Conservation (phyloP, 1,284 basidiomycete genomes). For the Tausonia pullulans region DNA sequence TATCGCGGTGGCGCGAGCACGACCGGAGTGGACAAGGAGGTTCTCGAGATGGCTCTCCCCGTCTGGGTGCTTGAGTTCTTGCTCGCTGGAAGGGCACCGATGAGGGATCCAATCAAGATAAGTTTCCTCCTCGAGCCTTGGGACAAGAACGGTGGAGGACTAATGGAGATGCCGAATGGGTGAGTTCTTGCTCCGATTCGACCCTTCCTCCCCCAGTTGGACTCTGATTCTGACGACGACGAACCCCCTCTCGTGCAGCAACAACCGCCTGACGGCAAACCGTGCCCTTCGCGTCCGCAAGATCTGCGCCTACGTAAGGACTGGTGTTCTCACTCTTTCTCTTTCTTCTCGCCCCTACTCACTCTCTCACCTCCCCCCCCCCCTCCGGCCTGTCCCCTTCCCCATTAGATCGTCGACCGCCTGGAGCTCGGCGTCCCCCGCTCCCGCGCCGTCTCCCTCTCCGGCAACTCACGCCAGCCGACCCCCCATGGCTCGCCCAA, state of each 20-base stretch:
- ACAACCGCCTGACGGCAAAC: constrained; percentile 78
- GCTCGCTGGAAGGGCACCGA: constrained; percentile 38
- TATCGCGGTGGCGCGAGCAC: constrained; percentile 62
- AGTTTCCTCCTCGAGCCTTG: constrained; percentile 81
- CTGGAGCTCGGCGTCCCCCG: constrained; percentile 7
- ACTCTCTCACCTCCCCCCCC: background rate
- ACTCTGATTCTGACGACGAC: constrained; percentile 22
- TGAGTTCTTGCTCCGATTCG: constrained; percentile 33
- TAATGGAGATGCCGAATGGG: constrained; percentile 68
- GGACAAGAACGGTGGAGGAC: constrained; percentile 45
- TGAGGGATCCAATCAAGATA: constrained; percentile 61
- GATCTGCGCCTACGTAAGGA: constrained; percentile 62
- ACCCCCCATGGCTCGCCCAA: constrained; percentile 11
- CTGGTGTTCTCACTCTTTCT: background rate
- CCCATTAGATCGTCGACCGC: constrained; percentile 10
- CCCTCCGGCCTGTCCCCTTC: background rate
- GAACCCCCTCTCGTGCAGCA: constrained; percentile 40
- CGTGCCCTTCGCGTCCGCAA: constrained; percentile 75
- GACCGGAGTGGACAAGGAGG: constrained; percentile 51
- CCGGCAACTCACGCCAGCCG: constrained; percentile 14
- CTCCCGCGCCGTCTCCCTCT: constrained; percentile 19
- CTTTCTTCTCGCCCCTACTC: background rate
- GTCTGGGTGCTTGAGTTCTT: constrained; percentile 83
- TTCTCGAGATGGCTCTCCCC: constrained; percentile 68
- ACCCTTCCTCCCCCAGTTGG: constrained; percentile 16